These are phyloP conservation scores for Myotisia sp. DNA, from an alignment of 2,329 filamentous ascomycete genomes.

Conservation along the genomic window DNA sequence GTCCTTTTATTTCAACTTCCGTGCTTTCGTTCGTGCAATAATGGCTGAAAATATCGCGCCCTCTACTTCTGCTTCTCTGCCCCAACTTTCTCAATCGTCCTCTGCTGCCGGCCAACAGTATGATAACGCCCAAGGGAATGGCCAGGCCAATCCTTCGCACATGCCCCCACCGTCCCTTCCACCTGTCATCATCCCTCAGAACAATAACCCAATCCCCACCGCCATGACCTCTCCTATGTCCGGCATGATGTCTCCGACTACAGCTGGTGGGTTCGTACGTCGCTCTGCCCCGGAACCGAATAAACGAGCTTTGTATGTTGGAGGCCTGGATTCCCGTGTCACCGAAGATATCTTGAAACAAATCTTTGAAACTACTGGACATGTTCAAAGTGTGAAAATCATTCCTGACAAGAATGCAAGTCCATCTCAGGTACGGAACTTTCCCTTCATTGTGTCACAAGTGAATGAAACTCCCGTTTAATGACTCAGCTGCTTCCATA, in stretches of 20 bases:
- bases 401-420: constrained; percentile 99
- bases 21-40: constrained; percentile 21
- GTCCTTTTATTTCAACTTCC: not conserved
- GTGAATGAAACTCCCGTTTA: no score
- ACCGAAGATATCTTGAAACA: constrained; percentile 93
- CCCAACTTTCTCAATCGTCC: constrained; percentile 49
- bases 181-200: constrained; percentile 74
- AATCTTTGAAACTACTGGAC: constrained; percentile 96
- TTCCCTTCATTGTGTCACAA: no score
- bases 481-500: no score
- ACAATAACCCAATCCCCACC: constrained; percentile 88
- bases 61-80: constrained; percentile 50
- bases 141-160: constrained; percentile 55
- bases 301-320: constrained; percentile 93
- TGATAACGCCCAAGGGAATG: constrained; percentile 56
- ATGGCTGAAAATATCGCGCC: constrained; percentile 69
- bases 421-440: no score
- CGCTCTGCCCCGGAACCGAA: constrained; percentile 94
- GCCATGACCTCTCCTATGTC: constrained; percentile 81
- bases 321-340: constrained; percentile 83
- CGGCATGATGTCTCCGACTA: constrained; percentile 72
- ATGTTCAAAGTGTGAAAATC: constrained; percentile 98
- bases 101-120: constrained; percentile 52
- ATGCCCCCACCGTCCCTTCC: constrained; percentile 85
- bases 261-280: constrained; percentile 64